Base-by-base conservation (phyloP, 306 rosid genomes). In the Fragaria vesca region DNA sequence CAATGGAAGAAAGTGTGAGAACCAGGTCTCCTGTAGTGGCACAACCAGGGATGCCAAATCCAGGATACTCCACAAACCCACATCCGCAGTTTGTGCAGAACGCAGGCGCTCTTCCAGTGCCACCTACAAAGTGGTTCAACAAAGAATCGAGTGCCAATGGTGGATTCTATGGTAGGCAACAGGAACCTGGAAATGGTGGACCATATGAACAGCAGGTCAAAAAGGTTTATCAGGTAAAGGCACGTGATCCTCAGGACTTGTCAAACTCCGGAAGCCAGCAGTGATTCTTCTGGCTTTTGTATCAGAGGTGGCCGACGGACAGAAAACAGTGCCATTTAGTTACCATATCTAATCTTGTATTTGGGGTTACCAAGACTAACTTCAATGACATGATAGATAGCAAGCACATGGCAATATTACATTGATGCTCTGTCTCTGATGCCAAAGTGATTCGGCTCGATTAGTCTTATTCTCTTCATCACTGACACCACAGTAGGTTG, bases 121-220 rank as follows among this genome's bases (percentile, higher is more conserved):
- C 98, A 16, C 98, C 99, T 61, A 87, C 94, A 55, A 91, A 89
- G 65, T 95, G 99, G 99, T 84, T 91, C 75, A 85, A 85, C 54
- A 93, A 77, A 78, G 85, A 72, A 46, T 88, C 88, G 8, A 65
- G 73, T 76, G 71, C 71, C 4, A 89, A 85, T 81, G 94, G 84
- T 43, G 82, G 90, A 6, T 42, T 42, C 6, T 8, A 8, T 42
- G 45, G 45, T 42, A 42, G 45, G 45, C 45, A 42, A 42, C 45
- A 6, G 45, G 45, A 42, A 42, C 10, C 45, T 74, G 80, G 81
- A 42, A 10, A 60, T 16, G 91, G 88, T 34, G 86, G 80, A 80
- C 72, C 81, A 74, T 83, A 86, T 71, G 97, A 89, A 69, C 91
- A 82, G 86, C 90, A 79, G 67, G 73, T 66, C 80, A 93, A 88